Base-by-base conservation (phyloP, 116 monocot species). In the Phalaenopsis hybrid region DNA sequence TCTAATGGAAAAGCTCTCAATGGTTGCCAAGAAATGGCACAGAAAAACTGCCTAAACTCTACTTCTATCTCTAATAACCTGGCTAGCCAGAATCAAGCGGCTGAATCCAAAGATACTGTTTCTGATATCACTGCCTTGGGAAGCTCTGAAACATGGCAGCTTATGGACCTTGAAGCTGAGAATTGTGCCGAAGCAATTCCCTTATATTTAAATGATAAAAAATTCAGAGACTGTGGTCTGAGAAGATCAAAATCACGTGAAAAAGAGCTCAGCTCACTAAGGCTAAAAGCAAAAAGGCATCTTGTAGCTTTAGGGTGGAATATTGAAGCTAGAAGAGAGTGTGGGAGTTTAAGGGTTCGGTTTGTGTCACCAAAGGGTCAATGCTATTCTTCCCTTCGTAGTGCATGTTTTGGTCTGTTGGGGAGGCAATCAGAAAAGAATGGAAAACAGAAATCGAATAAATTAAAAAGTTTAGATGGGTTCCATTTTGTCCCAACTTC, bases 261-360 rank as follows among this genome's bases (percentile, higher is more conserved):
- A 44, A 51, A 18, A n/a, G 57, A 44, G 33, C 4, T n/a, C n/a
- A 18, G 7, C 18, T n/a, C 61, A 20, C n/a, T 79, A 78, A 83
- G n/a, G 45, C 31, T 50, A 25, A 88, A 79, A 79, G 59, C 82
- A 21, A 90, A 78, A 86, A 86, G 84, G 65, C 95, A 95, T 85
- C 86, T 95, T 77, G 57, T 80, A 41, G 79, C 83, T 76, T 34
- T 93, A 67, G 91, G 93, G 11, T 95, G 95, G 95, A 87, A 21
- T 16, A 82, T 90, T 49, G 83, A 89, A 52, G 45, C 43, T 20
- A 91, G 17, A 80, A 25, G 55, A 70, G 84, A 76, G 79, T 74
- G 75, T 81, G 74, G 13, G 4, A 44, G 43, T 13, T 4, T 52
- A 46, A 91, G 85, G 83, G 78, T 82, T 76, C 82, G 85, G 17